These are phyloP conservation scores for Martensiomyces pterosporus DNA, from an alignment of 192 early-diverging fungal genomes.

Conservation along the genomic window DNA sequence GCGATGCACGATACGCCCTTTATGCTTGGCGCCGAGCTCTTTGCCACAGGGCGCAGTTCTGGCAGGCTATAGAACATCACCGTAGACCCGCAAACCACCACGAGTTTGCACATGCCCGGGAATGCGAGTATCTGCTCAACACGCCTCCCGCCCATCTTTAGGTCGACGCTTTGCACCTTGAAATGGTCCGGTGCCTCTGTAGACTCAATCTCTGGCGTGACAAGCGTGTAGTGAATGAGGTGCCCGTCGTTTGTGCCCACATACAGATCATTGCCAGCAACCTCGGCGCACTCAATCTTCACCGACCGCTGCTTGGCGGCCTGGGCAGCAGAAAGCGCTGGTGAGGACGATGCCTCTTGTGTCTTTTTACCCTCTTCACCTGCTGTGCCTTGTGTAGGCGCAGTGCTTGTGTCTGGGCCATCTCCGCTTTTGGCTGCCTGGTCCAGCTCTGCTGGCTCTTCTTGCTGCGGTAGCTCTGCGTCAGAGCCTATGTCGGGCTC, in stretches of 20 bases:
- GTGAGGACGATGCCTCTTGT: not conserved
- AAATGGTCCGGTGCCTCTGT: constrained; percentile 10
- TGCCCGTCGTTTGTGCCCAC: constrained; percentile 39
- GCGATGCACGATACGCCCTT: constrained; percentile 40
- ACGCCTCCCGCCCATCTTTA: constrained; percentile 26
- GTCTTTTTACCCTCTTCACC: not conserved
- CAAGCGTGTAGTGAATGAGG: constrained; percentile 32
- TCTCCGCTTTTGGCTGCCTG: not conserved
- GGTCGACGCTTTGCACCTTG: constrained; percentile 15
- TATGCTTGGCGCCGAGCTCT: constrained; percentile 14
- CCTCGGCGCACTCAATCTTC: constrained; percentile 35
- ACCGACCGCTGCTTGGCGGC: constrained; percentile 1
- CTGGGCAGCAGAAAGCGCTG: no score
- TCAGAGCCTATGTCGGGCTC: no score
- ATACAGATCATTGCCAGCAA: constrained; percentile 27
- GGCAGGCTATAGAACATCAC: constrained; percentile 22
- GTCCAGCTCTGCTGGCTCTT: not conserved
- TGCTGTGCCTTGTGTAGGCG: constrained; percentile 2
- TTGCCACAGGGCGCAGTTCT: constrained; percentile 16
- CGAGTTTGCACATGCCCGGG: constrained; percentile 22
- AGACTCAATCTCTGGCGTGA: constrained; percentile 10
- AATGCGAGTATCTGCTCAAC: constrained; percentile 45
- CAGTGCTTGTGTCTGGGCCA: not conserved
- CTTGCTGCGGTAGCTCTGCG: not conserved
- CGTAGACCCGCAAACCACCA: constrained; percentile 37